A percentile compares a stretch with the other conserved stretches of the same genome.
Conservation (phyloP, 1,139 yeast genomes). For the Magnusiomyces tetraspermus region DNA sequence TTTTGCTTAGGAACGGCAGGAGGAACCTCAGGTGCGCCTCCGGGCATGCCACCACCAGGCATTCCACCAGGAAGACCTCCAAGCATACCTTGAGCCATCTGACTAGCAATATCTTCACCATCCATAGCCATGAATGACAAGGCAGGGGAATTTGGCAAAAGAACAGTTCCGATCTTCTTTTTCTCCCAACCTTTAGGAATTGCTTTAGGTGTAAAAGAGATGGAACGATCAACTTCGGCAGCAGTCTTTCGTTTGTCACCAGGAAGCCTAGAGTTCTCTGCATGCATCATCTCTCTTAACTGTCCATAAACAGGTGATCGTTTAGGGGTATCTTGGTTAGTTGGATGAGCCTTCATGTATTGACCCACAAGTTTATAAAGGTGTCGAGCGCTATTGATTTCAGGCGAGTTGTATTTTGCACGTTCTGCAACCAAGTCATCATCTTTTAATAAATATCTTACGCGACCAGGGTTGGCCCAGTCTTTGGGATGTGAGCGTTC, state of each 20-base stretch:
- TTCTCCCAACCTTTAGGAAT: constrained; percentile 4
- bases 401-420: constrained; percentile 15
- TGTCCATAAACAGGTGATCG: constrained; percentile 46
- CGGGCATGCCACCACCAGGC: background rate
- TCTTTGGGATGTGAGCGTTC: constrained; percentile 93
- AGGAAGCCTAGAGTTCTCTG: background rate
- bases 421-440: background rate
- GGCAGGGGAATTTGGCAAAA: constrained; percentile 3
- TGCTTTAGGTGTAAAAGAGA: background rate
- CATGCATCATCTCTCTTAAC: constrained; percentile 23
- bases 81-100: constrained; percentile 2
- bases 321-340: constrained; percentile 55
- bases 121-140: background rate
- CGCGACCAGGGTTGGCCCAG: constrained; percentile 94
- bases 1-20: background rate
- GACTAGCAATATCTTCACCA: background rate
- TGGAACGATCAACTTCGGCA: background rate
- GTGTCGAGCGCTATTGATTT: constrained; percentile 52
- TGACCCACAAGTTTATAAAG: constrained; percentile 53
- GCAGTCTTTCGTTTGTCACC: background rate
- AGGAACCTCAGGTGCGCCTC: background rate
- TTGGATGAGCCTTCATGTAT: constrained; percentile 59
- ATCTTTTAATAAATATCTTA: constrained; percentile 52
- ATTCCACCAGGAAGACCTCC: background rate
- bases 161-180: background rate